These are phyloP conservation scores for Fusarium tupiense DNA, from an alignment of 2,329 filamentous ascomycete species.

Conservation along the genomic window DNA sequence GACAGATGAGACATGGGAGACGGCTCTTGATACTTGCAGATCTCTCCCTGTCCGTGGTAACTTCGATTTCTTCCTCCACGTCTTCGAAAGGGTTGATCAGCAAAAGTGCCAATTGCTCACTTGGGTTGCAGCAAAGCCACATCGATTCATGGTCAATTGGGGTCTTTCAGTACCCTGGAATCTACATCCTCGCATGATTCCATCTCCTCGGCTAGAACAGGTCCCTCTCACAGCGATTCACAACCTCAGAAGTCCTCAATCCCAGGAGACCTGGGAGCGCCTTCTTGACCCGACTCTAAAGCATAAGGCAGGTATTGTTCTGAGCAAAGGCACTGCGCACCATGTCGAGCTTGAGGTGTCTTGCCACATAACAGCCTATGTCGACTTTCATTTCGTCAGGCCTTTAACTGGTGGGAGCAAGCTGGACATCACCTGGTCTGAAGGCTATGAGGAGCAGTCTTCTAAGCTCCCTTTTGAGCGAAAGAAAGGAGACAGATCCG, in stretches of 20 bases:
- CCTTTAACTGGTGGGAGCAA: neutral
- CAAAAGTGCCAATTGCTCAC: neutral
- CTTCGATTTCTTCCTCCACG: neutral
- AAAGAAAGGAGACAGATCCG: neutral
- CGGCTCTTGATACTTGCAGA: neutral
- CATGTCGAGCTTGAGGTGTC: neutral
- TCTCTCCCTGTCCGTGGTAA: neutral
- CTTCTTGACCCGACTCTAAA: neutral
- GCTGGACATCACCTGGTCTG: neutral
- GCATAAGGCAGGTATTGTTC: neutral
- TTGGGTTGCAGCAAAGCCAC: neutral
- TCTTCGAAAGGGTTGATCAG: neutral
- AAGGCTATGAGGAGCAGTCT: neutral
- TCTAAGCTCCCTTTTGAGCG: neutral
- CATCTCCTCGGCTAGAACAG: neutral
- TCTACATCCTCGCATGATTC: neutral
- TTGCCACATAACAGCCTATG: neutral
- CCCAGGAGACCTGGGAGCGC: neutral
- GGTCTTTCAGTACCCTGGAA: neutral
- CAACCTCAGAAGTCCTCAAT: neutral
- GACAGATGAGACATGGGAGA: neutral
- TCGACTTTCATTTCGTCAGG: neutral
- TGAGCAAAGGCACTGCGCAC: neutral
- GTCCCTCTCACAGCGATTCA: neutral
- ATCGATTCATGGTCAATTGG: neutral